phyloP scores from a whole-genome alignment of 176 grass and related monocot species.

The Miscanthus lutarioriparius region DNA sequence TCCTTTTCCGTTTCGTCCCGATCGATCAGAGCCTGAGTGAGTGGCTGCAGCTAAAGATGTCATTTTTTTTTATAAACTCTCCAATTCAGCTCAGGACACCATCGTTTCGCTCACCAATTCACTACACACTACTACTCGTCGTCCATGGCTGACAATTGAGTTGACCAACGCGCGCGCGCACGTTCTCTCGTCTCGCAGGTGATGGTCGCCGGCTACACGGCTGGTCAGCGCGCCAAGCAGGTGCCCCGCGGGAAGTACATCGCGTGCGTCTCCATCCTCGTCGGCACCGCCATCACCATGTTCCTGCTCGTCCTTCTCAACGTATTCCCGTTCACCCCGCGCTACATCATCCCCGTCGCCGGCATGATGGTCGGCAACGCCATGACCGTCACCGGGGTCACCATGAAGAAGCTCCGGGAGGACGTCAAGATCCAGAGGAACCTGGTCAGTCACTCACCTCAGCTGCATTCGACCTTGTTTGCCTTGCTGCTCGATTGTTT shows the following conservation, averaged over 20 bases:
- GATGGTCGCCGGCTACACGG: constrained; percentile 64
- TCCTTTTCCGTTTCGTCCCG: too few species aligned
- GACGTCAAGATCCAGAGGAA: constrained; percentile 44
- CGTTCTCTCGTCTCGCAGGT: constrained; percentile 11
- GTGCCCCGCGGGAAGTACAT: constrained; percentile 70
- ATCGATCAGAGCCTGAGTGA: too few species aligned
- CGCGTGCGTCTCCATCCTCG: constrained; percentile 62
- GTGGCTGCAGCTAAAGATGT: too few species aligned
- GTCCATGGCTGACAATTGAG: too few species aligned
- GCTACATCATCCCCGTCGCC: constrained; percentile 86
- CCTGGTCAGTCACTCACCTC: neutral
- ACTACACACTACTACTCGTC: too few species aligned
- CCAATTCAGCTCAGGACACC: too few species aligned
- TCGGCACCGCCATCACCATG: constrained; percentile 83
- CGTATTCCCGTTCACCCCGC: constrained; percentile 86
- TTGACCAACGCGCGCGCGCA: too few species aligned
- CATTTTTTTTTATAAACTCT: too few species aligned
- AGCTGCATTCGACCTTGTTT: too few species aligned
- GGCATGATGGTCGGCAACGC: constrained; percentile 97
- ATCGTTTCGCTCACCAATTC: too few species aligned
- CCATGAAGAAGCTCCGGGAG: constrained; percentile 37
- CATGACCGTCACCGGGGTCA: constrained; percentile 91
- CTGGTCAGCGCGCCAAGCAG: constrained; percentile 60
- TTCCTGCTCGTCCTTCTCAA: constrained; percentile 59
- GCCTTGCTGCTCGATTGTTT: neutral